Evolutionary conservation across 176 grass and related monocot species (phyloP), one percentile per base, ranked within the genome.

Genomic region (Eremochloa ophiuroides): DNA sequence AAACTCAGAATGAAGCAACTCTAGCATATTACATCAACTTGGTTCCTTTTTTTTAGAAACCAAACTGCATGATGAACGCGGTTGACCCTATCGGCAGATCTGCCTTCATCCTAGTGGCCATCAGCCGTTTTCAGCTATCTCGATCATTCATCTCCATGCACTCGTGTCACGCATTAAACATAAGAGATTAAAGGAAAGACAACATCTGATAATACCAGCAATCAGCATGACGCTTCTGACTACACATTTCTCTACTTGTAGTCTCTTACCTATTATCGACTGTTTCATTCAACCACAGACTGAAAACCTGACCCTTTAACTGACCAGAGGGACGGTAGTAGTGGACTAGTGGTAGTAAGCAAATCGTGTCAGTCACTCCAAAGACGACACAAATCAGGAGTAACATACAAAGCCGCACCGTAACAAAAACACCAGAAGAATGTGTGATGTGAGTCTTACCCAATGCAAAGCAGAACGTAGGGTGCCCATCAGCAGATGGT

Each of bases 1-100:
- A n/a, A n/a, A n/a, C n/a, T n/a, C n/a, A n/a, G 72, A 64, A 39
- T 73, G 72, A 64, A 47, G 82, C 27, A 71, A 84, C n/a, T 22
- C 3, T 18, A 16, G 30, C 17, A 46, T 26, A 37, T 59, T 35
- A 42, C 82, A 77, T 48, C 53, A 48, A 38, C 71, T 43, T 64
- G 51, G 37, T 27, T 34, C 25, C 7, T 29, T 20, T 31, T 34
- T 56, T 22, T 58, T 10, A 58, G n/a, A 6, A 50, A 39, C 23
- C 23, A 43, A 42, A 53, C 15, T 28, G 1, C 18, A 61, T 47
- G 29, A 82, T 73, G 72, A 80, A 53, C 82, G 68, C 7, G 11
- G 78, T 51, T 86, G 88, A 86, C 66, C 66, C 66, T 48, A n/a
- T 23, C 18, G 18, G 7, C 78, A 12, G 56, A 37, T 28, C 20